phyloP scores from a whole-genome alignment of 768 basidiomycete species.

The Mrakia gelida region DNA sequence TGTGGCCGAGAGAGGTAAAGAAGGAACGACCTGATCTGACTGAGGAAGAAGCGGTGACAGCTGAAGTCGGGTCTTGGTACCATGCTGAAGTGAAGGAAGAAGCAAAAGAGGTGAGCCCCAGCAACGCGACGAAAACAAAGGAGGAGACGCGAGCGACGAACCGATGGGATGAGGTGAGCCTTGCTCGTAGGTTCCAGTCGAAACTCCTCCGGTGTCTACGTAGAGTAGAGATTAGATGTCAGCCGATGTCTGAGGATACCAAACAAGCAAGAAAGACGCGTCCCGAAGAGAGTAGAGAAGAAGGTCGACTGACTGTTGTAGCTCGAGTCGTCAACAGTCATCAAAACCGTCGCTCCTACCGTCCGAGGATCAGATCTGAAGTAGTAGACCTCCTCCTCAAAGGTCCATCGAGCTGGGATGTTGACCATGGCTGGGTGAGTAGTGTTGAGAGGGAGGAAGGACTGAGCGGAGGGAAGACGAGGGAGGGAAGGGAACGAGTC shows the following conservation, averaged over 20 bases:
- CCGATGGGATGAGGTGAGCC: constrained; percentile 45
- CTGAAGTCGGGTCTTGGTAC: constrained; percentile 74
- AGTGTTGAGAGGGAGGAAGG: constrained; percentile 56
- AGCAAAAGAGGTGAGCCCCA: neutral
- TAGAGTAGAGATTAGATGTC: neutral
- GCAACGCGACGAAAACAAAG: too few relatives aligned
- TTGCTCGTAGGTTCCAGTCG: neutral
- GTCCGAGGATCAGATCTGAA: constrained; percentile 66
- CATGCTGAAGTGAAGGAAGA: constrained; percentile 50
- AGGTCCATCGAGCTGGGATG: constrained; percentile 46
- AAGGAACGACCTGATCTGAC: constrained; percentile 65
- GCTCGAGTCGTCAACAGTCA: constrained; percentile 63
- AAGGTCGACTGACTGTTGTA: constrained; percentile 51
- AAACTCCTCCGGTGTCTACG: constrained; percentile 7
- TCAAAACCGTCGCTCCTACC: constrained; percentile 59
- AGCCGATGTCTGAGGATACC: neutral
- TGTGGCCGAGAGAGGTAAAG: constrained; percentile 76
- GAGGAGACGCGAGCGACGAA: neutral
- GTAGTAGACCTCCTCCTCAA: constrained; percentile 53
- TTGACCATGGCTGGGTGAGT: constrained; percentile 61
- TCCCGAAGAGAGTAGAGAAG: neutral
- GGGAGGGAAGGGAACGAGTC: neutral
- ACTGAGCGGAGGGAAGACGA: constrained; percentile 35
- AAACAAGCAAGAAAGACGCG: neutral
- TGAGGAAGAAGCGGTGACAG: constrained; percentile 46